Percentiles rank a stretch among this genome's conserved stretches.
phyloP scores from a whole-genome alignment of 2,329 filamentous ascomycete species.

The Diatrype stigma region DNA sequence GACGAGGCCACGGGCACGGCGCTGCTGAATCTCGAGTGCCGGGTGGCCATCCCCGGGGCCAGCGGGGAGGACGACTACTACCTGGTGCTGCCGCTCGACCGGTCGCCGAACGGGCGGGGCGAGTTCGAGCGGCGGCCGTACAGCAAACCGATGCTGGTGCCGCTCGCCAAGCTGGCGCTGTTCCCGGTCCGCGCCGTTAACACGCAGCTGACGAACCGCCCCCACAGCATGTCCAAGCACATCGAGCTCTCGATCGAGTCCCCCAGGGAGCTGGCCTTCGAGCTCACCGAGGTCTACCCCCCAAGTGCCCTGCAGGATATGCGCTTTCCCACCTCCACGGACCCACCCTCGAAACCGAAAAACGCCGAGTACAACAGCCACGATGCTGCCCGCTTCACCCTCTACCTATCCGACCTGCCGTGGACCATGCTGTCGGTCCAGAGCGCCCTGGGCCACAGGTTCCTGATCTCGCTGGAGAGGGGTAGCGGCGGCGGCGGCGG shows the following conservation, averaged over 20 bases:
- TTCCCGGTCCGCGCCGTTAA: neutral
- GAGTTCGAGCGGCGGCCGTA: conserved; percentile 1
- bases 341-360: too few species aligned
- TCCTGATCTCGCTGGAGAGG: conserved; percentile 1
- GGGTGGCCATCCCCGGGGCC: too few species aligned
- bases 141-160: neutral
- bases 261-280: neutral
- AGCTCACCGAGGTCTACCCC: neutral
- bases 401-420: neutral
- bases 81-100: neutral
- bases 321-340: neutral
- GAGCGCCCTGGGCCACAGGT: neutral
- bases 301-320: neutral
- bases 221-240: neutral
- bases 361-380: too few species aligned
- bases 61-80: neutral
- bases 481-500: too few species aligned
- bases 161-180: neutral
- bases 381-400: neutral
- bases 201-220: neutral
- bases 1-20: neutral
- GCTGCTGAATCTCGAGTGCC: neutral
- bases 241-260: neutral
- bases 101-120: neutral
- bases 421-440: conserved; percentile 1